A percentile compares a stretch with the other conserved stretches of the same genome.
Conservation (phyloP, 2,329 filamentous ascomycete species). For the Colletotrichum falcatum region DNA sequence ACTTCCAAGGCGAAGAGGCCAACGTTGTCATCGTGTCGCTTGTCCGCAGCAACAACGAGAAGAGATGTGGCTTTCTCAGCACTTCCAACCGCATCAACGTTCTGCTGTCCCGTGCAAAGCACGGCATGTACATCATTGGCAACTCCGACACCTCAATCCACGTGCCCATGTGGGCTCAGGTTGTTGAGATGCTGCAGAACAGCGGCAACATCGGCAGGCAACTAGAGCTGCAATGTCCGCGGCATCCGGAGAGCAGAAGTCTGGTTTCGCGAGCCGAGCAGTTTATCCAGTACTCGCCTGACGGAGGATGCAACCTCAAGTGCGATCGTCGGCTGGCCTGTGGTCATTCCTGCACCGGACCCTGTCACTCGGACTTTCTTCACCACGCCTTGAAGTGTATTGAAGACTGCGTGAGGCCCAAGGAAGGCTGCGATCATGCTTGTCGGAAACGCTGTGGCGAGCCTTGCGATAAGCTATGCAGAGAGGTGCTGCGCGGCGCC, state of each 20-base stretch:
- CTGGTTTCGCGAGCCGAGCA: slow-evolving; percentile 65
- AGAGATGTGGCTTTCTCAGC: slow-evolving; percentile 73
- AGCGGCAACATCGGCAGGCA: slow-evolving; percentile 60
- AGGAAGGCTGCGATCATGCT: slow-evolving; percentile 57
- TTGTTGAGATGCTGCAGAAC: slow-evolving; percentile 63
- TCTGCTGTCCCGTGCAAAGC: slow-evolving; percentile 72
- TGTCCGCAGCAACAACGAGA: slow-evolving; percentile 73
- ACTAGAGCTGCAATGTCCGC: slow-evolving; percentile 69
- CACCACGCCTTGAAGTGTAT: slow-evolving; percentile 61
- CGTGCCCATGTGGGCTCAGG: slow-evolving; percentile 73
- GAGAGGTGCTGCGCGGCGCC: slow-evolving; percentile 47
- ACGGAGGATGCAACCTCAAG: slow-evolving; percentile 68
- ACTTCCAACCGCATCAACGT: slow-evolving; percentile 78
- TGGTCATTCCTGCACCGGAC: slow-evolving; percentile 59
- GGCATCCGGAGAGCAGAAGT: slow-evolving; percentile 67
- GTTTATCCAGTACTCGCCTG: slow-evolving; percentile 67
- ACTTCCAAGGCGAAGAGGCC: slow-evolving; percentile 83
- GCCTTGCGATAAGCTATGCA: slow-evolving; percentile 54
- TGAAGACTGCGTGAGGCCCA: slow-evolving; percentile 56
- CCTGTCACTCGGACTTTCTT: slow-evolving; percentile 61
- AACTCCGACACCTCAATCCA: slow-evolving; percentile 68
- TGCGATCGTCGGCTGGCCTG: slow-evolving; percentile 64
- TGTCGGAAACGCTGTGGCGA: slow-evolving; percentile 60
- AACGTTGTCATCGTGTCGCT: slow-evolving; percentile 78
- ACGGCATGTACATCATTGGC: slow-evolving; percentile 79